Percentiles rank a stretch among this genome's conserved stretches.
Conservation (phyloP, 768 basidiomycete genomes). For the Pisolithus albus region DNA sequence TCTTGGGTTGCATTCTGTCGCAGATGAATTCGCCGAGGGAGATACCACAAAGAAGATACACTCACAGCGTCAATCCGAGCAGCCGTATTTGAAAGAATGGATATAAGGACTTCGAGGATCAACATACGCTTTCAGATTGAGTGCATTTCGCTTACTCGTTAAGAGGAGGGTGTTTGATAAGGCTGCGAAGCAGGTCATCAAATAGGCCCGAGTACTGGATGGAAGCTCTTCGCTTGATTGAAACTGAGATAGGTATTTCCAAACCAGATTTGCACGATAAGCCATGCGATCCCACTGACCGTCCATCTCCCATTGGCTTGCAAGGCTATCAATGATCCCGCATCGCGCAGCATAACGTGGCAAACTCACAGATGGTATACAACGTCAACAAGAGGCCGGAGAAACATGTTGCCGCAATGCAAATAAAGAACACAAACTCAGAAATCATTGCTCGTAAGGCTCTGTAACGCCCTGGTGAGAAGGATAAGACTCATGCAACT, state of each 20-base stretch:
- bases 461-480: conserved; percentile 31
- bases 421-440: conserved; percentile 74
- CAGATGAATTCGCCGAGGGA: neutral
- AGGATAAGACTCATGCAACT: neutral
- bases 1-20: conserved; percentile 54
- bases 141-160: conserved; percentile 51
- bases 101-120: conserved; percentile 55
- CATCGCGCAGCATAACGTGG: neutral
- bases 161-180: conserved; percentile 71
- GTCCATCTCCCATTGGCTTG: conserved; percentile 23
- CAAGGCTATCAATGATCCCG: conserved; percentile 24
- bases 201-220: conserved; percentile 68
- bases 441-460: conserved; percentile 77
- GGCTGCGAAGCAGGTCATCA: conserved; percentile 77
- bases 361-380: conserved; percentile 38
- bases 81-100: conserved; percentile 86
- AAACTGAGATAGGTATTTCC: conserved; percentile 66
- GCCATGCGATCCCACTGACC: conserved; percentile 60
- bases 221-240: conserved; percentile 50
- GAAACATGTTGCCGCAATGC: conserved; percentile 72
- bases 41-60: neutral
- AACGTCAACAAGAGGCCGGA: conserved; percentile 64
- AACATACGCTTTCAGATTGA: conserved; percentile 1
- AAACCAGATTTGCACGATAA: conserved; percentile 86
- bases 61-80: conserved; percentile 62